Evolutionary conservation across 352 stramenopile genomes (phyloP), one percentile per base, ranked within the genome.

Genomic region (Thraustotheca clavata): DNA sequence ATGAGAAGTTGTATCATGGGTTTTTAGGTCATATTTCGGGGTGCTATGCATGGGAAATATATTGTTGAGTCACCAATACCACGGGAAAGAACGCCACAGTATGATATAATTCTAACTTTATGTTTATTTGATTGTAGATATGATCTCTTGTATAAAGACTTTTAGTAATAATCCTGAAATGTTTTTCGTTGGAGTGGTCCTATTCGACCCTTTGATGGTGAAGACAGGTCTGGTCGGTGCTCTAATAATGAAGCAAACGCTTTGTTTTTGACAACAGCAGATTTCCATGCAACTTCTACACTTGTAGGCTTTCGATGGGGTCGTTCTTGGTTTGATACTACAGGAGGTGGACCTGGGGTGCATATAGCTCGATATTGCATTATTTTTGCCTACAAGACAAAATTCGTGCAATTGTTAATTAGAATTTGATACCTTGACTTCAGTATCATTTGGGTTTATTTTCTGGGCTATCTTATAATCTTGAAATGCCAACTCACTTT

Each of bases 1-100:
- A n/a, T 16, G 2, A 29, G 1, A 7, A 9, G 6, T 39, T 70
- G 31, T 36, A 22, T 52, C 4, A 9, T 18, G 39, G 49, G 59
- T 7, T 27, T 33, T 39, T 68, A 94, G 84, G 80, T 91, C 46
- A 84, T 93, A 71, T 93, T 88, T 71, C 75, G 83, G 2, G 86
- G 86, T 35, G 86, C 83, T 16, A 80, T 78, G 49, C 83, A 72
- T 34, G 86, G 86, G 50, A 95, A 93, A 59, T 68, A 77, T 22
- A 92, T 95, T 55, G 84, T 95, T n/a, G 62, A 57, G 16, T 90
- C 82, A 47, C 83, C 83, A 11, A 89, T 95, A 29, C 79, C 89
- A 26, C 83, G 77, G 57, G 85, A 83, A 0, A 73, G 73, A 14
- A 93, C 92, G 32, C 83, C 79, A 47, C 75, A 89, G 67, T 95